Conservation (phyloP, 2,329 filamentous ascomycete species). For the Penicillium occitanis region DNA sequence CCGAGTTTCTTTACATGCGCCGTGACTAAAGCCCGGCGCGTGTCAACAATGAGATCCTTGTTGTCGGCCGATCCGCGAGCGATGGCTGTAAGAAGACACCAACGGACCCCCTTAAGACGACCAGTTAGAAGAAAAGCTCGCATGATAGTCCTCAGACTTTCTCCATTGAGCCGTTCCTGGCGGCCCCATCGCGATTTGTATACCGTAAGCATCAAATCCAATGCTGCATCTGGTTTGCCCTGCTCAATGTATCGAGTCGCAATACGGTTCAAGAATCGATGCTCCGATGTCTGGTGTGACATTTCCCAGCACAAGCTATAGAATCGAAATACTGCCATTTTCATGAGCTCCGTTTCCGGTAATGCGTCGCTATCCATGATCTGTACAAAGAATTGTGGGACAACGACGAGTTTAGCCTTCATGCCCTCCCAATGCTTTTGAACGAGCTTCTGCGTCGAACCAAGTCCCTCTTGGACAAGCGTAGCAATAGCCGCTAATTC, state of each 20-base stretch:
- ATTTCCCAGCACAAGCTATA: constrained; percentile 39
- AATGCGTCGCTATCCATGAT: constrained; percentile 30
- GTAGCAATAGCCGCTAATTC: constrained; percentile 40
- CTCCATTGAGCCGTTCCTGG: constrained; percentile 35
- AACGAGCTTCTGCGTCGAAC: constrained; percentile 34
- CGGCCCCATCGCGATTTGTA: constrained; percentile 41
- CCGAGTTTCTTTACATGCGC: constrained; percentile 14
- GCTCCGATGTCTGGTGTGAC: constrained; percentile 36
- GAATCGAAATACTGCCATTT: constrained; percentile 41
- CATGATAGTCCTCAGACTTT: constrained; percentile 40
- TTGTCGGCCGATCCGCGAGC: constrained; percentile 33
- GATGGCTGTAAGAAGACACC: constrained; percentile 42
- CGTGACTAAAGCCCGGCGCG: constrained; percentile 29
- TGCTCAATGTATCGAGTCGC: constrained; percentile 32
- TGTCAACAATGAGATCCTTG: constrained; percentile 37
- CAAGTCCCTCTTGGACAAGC: constrained; percentile 34
- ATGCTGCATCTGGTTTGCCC: constrained; percentile 29
- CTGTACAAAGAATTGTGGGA: constrained; percentile 40
- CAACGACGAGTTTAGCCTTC: constrained; percentile 27
- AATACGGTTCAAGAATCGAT: constrained; percentile 35
- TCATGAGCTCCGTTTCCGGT: constrained; percentile 31
- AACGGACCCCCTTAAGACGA: constrained; percentile 40
- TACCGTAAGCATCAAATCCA: constrained; percentile 37
- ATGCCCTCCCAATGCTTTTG: constrained; percentile 33
- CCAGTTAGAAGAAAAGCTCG: constrained; percentile 34